Percentiles rank a stretch among this genome's conserved stretches.
Conservation (phyloP, 495 filamentous ascomycete genomes). For the Lasiosphaeris hirsuta region DNA sequence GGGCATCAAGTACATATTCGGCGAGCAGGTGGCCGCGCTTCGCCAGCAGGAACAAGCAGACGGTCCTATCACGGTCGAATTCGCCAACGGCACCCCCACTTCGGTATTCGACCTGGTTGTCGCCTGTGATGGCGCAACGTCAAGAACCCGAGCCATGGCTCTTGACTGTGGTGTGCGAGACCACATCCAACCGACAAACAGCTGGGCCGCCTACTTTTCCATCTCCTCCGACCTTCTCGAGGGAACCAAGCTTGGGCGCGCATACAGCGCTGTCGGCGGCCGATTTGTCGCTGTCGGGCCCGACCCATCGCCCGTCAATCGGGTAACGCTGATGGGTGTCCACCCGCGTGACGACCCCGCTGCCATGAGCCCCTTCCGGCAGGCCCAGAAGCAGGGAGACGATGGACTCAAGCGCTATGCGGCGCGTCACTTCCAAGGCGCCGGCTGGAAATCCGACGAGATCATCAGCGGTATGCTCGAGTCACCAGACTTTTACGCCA, state of each 20-base stretch:
- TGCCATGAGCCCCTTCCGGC: conserved; percentile 32
- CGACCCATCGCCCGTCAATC: conserved; percentile 30
- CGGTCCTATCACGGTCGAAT: conserved; percentile 23
- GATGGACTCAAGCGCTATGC: conserved; percentile 40
- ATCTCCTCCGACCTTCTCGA: conserved; percentile 36
- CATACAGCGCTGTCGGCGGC: conserved; percentile 36
- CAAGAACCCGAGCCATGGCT: conserved; percentile 46
- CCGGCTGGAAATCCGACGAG: conserved; percentile 44
- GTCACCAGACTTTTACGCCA: conserved; percentile 47
- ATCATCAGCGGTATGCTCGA: conserved; percentile 37
- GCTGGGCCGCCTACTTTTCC: conserved; percentile 43
- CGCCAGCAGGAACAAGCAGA: conserved; percentile 24
- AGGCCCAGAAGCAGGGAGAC: conserved; percentile 37
- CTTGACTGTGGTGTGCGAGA: conserved; percentile 40
- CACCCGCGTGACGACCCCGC: conserved; percentile 23
- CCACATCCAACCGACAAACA: conserved; percentile 34
- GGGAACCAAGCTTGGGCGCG: conserved; percentile 33
- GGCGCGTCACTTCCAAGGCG: conserved; percentile 34
- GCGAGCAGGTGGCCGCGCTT: conserved; percentile 22
- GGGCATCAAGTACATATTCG: conserved; percentile 24
- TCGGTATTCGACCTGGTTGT: conserved; percentile 48
- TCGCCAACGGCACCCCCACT: conserved; percentile 25
- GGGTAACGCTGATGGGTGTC: conserved; percentile 14
- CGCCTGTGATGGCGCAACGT: conserved; percentile 48
- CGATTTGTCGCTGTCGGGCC: conserved; percentile 34